A percentile compares a stretch with the other conserved stretches of the same genome.
phyloP scores from a whole-genome alignment of 805 yeast genomes.

The Candida piceae region DNA sequence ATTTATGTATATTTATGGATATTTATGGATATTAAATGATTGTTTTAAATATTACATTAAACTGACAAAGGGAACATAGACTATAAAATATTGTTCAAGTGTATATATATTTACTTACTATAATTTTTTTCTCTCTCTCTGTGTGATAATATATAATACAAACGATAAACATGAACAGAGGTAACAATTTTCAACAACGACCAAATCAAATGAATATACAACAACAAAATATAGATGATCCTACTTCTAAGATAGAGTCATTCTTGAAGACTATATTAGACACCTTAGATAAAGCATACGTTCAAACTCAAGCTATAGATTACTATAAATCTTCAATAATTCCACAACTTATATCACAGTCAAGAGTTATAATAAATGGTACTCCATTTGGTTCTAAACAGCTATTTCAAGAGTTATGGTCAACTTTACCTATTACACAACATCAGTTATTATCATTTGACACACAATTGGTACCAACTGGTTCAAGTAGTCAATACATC shows the following conservation, averaged over 20 bases:
- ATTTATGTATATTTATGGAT: no score
- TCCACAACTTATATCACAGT: constrained; percentile 45
- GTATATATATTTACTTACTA: no score
- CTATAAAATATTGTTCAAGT: no score
- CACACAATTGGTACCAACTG: constrained; percentile 54
- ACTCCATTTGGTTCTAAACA: constrained; percentile 47
- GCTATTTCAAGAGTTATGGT: constrained; percentile 56
- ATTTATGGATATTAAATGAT: no score
- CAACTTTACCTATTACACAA: constrained; percentile 49
- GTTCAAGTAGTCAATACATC: constrained; percentile 25
- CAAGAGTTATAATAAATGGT: constrained; percentile 56
- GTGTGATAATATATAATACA: not conserved
- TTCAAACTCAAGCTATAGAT: constrained; percentile 16
- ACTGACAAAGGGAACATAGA: no score
- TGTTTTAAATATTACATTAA: no score
- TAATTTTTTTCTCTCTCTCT: not conserved
- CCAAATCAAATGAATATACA: not conserved
- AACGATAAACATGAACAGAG: not conserved
- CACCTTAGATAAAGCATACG: constrained; percentile 21
- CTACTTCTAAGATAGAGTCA: constrained; percentile 21
- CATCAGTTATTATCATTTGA: constrained; percentile 64
- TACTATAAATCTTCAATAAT: constrained; percentile 22
- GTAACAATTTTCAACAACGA: not conserved
- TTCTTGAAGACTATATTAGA: constrained; percentile 21
- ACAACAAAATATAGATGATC: constrained; percentile 9